Base-by-base conservation (phyloP, 176 grass and related monocot genomes). In the Carex cristatella region DNA sequence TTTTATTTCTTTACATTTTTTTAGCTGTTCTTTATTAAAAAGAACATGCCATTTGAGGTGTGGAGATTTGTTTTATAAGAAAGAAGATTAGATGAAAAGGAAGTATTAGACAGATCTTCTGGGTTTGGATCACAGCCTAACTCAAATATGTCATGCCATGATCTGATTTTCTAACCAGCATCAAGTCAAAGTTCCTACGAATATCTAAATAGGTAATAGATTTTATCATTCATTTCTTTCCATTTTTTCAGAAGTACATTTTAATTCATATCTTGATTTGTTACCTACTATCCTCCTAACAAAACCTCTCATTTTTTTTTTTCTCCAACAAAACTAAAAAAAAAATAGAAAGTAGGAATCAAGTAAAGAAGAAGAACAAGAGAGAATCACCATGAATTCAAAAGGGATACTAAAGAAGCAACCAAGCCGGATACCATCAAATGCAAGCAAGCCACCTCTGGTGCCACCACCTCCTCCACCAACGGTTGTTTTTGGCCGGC, bases 321-420 rank as follows among this genome's bases (percentile, higher is more conserved):
- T 72, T 13, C 28, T 38, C 38, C 28, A 37, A 72, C 10, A 13
- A 58, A 69, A 73, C 38, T 7, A 67, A 84, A 44, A 35, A 63
- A 64, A 7, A 57, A 68, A 40, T 59, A 70, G 65, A 12, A 60
- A 80, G 66, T 65, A 70, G 46, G 19, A 33, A 73, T n/a, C 27
- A 67, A 69, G 40, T 46, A 46, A 72, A 46, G 84, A 28, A 85
- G 60, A 18, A 65, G 44, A 57, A 77, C 10, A 15, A 84, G 4
- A 33, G 27, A 13, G 6, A 81, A 72, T 44, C 27, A 67, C 10
- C n/a, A 98, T 98, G 95, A 84, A 86, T 33, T 93, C 93, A 54
- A 91, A 93, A 83, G 91, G 95, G 10, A 92, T 95, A 79, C 89
- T 93, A 79, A 93, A 91, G 85, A 93, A 89, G 76, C 80, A 89